Conservation (phyloP, 1,284 basidiomycete species). For the Sphaerobolus stellatus region DNA sequence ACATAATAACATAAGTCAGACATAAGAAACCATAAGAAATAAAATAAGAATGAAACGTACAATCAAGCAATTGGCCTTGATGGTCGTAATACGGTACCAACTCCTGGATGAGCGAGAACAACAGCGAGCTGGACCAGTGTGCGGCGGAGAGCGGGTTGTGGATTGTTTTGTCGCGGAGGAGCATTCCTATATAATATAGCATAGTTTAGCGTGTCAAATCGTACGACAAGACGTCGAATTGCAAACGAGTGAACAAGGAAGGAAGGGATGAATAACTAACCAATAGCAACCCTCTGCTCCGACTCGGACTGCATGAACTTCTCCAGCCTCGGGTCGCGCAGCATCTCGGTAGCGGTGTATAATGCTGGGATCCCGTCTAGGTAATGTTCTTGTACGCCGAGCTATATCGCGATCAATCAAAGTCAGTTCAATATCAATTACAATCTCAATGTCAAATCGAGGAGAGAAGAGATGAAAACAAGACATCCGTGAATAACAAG, state of each 20-base stretch:
- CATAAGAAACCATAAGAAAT: slow-evolving; percentile 15
- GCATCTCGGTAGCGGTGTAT: slow-evolving; percentile 54
- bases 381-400: slow-evolving; percentile 79
- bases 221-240: too few relatives aligned
- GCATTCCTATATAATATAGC: slow-evolving; percentile 46
- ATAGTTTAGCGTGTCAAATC: not conserved
- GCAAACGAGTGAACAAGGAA: too few relatives aligned
- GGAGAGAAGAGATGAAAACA: too few relatives aligned
- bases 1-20: not conserved
- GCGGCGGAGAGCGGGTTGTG: slow-evolving; percentile 64
- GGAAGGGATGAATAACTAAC: too few relatives aligned
- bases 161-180: slow-evolving; percentile 64
- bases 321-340: slow-evolving; percentile 44
- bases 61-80: slow-evolving; percentile 46
- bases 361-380: slow-evolving; percentile 71
- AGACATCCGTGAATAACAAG: too few relatives aligned
- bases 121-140: slow-evolving; percentile 68
- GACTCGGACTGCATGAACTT: slow-evolving; percentile 38
- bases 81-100: slow-evolving; percentile 56
- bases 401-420: slow-evolving; percentile 25
- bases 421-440: too few relatives aligned
- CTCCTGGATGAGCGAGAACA: slow-evolving; percentile 76
- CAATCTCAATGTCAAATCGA: too few relatives aligned
- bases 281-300: slow-evolving; percentile 55
- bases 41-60: not conserved